Percentiles rank a stretch among this genome's conserved stretches.
Conservation (phyloP, 2,329 filamentous ascomycete species). For the Pseudodiploospora longispora region DNA sequence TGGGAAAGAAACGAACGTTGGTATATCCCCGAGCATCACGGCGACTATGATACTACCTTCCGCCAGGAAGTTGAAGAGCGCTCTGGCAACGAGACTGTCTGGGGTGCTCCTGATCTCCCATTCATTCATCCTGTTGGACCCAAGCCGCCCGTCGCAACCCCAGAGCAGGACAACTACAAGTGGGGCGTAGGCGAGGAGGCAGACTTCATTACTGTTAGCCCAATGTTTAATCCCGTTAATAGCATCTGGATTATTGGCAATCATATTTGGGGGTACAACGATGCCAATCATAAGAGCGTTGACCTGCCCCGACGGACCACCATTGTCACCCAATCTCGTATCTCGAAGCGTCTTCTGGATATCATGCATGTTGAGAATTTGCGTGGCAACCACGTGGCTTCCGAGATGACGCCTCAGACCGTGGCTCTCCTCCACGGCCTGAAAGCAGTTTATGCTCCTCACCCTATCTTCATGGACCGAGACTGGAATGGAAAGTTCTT, state of each 20-base stretch:
- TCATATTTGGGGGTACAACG: conserved; percentile 59
- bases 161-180: conserved; percentile 57
- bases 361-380: conserved; percentile 73
- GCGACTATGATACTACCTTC: conserved; percentile 59
- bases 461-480: conserved; percentile 72
- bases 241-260: conserved; percentile 66
- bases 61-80: conserved; percentile 52
- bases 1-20: conserved; percentile 69
- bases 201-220: conserved; percentile 65
- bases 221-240: conserved; percentile 67
- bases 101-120: conserved; percentile 56
- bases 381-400: conserved; percentile 65
- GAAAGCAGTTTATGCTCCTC: conserved; percentile 70
- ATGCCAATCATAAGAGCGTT: conserved; percentile 37
- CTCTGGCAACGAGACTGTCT: conserved; percentile 49
- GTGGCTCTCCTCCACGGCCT: conserved; percentile 68
- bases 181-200: conserved; percentile 73
- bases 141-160: conserved; percentile 49
- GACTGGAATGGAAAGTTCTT: conserved; percentile 53
- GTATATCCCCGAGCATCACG: conserved; percentile 63
- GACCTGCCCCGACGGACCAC: conserved; percentile 64
- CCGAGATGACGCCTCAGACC: conserved; percentile 72
- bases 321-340: conserved; percentile 69
- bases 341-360: conserved; percentile 63
- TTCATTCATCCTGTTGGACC: conserved; percentile 56